Evolutionary conservation across 1,284 basidiomycete genomes (phyloP).

Genomic region (Cryptococcus sp.): DNA sequence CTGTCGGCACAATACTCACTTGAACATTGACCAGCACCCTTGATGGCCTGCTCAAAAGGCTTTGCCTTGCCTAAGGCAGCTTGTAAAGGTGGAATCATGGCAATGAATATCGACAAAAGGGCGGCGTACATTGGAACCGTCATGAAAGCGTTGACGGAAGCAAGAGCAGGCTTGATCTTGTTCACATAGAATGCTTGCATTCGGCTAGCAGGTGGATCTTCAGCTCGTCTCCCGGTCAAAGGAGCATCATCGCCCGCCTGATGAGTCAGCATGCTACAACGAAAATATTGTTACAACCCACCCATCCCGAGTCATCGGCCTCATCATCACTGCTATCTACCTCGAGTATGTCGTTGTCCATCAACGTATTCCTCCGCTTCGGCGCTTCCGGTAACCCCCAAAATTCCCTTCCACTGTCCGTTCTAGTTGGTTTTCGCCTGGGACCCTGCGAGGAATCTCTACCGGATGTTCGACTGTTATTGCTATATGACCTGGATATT

Average conservation of each 20-base stretch:
- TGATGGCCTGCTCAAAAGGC: constrained; percentile 68
- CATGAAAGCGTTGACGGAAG: constrained; percentile 69
- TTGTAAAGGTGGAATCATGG: constrained; percentile 71
- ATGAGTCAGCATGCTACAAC: not conserved
- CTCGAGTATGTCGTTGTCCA: constrained; percentile 16
- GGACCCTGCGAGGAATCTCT: not conserved
- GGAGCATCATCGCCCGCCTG: constrained; percentile 10
- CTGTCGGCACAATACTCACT: constrained; percentile 37
- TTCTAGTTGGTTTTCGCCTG: constrained; percentile 18
- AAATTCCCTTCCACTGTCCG: constrained; percentile 44
- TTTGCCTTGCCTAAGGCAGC: constrained; percentile 59
- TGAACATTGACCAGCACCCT: constrained; percentile 69
- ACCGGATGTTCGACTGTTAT: not conserved
- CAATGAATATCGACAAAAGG: constrained; percentile 71
- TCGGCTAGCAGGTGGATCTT: constrained; percentile 16
- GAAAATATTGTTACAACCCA: constrained; percentile 6
- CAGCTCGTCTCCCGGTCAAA: constrained; percentile 21
- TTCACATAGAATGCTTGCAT: constrained; percentile 12
- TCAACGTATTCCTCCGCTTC: constrained; percentile 15
- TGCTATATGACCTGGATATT: not conserved
- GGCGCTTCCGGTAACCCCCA: constrained; percentile 46
- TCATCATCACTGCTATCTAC: constrained; percentile 35
- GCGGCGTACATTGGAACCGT: constrained; percentile 81
- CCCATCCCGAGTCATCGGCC: constrained; percentile 49
- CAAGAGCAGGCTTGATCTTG: constrained; percentile 40